A percentile compares a stretch with the other conserved stretches of the same genome.
Conservation (phyloP, 768 basidiomycete species). For the Boletus pseudo-olivaceus region DNA sequence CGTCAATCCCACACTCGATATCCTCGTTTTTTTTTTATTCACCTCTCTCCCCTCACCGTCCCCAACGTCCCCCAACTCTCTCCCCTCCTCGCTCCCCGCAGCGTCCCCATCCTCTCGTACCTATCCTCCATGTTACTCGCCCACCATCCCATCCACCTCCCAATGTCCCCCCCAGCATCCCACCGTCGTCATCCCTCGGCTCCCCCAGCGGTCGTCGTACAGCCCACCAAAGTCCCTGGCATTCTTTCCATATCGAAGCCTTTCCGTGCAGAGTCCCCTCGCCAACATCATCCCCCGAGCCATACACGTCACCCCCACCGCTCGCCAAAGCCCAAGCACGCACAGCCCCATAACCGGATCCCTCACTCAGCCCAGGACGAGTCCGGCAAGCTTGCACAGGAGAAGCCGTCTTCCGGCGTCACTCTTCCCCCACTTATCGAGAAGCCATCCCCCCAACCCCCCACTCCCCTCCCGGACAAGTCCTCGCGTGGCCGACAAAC, state of each 20-base stretch:
- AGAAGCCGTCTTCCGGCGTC: slow-evolving; percentile 26
- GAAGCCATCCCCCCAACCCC: slow-evolving; percentile 25
- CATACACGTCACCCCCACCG: slow-evolving; percentile 34
- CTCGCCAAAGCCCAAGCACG: slow-evolving; percentile 37
- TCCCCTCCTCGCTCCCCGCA: slow-evolving; percentile 6
- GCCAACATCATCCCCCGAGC: slow-evolving; percentile 35
- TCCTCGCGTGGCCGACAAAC: slow-evolving; percentile 32
- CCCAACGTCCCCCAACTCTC: not conserved
- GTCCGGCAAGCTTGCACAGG: slow-evolving; percentile 30
- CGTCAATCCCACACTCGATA: slow-evolving; percentile 28
- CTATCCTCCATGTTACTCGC: slow-evolving; percentile 38
- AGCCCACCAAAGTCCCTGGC: slow-evolving; percentile 71
- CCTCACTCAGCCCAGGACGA: slow-evolving; percentile 27
- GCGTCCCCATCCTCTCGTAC: slow-evolving; percentile 3
- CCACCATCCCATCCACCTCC: slow-evolving; percentile 34
- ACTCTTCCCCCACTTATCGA: slow-evolving; percentile 30
- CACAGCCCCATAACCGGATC: slow-evolving; percentile 15
- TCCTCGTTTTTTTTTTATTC: slow-evolving; percentile 21
- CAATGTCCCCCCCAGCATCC: slow-evolving; percentile 31
- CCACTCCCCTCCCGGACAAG: slow-evolving; percentile 27
- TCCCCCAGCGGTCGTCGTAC: slow-evolving; percentile 61
- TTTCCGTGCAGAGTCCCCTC: slow-evolving; percentile 29
- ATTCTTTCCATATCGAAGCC: slow-evolving; percentile 69
- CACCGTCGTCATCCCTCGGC: slow-evolving; percentile 72
- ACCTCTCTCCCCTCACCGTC: not conserved